Evolutionary conservation across 371 early-diverging fungal species (phyloP).

Genomic region (Mycotypha africana): DNA sequence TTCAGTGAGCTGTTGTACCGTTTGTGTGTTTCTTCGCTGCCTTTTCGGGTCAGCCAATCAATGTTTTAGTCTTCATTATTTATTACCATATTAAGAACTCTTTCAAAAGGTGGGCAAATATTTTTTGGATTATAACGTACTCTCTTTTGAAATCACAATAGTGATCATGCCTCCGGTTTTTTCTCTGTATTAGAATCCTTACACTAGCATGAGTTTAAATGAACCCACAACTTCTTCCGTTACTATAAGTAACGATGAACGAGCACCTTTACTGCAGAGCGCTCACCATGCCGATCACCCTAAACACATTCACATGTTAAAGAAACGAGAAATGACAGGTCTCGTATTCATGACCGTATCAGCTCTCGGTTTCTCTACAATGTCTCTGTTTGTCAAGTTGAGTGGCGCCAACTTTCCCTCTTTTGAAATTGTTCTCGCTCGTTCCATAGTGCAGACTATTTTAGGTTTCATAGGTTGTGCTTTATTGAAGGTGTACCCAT

Average conservation of each 20-base stretch:
- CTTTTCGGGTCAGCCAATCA: no score
- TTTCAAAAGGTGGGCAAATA: no score
- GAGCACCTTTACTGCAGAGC: not conserved
- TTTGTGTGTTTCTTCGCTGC: no score
- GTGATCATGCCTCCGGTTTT: no score
- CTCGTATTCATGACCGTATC: constrained; percentile 50
- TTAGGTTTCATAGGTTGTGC: constrained; percentile 51
- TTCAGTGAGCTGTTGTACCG: no score
- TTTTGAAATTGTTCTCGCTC: constrained; percentile 66
- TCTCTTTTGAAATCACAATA: no score
- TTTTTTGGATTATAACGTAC: no score
- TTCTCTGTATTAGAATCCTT: no score
- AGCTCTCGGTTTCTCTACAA: constrained; percentile 66
- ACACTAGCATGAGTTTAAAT: no score
- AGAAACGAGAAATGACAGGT: constrained; percentile 32
- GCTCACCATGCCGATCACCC: not conserved
- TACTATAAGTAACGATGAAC: not conserved
- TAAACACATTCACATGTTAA: not conserved
- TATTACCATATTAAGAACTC: no score
- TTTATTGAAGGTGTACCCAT: constrained; percentile 43
- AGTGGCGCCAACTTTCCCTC: constrained; percentile 51
- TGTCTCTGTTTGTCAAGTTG: constrained; percentile 68
- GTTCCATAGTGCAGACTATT: constrained; percentile 58
- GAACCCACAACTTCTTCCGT: no score
- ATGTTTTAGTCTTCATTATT: no score